These are phyloP conservation scores for Cercospora sojina DNA, from an alignment of 2,329 filamentous ascomycete genomes.

Conservation along the genomic window DNA sequence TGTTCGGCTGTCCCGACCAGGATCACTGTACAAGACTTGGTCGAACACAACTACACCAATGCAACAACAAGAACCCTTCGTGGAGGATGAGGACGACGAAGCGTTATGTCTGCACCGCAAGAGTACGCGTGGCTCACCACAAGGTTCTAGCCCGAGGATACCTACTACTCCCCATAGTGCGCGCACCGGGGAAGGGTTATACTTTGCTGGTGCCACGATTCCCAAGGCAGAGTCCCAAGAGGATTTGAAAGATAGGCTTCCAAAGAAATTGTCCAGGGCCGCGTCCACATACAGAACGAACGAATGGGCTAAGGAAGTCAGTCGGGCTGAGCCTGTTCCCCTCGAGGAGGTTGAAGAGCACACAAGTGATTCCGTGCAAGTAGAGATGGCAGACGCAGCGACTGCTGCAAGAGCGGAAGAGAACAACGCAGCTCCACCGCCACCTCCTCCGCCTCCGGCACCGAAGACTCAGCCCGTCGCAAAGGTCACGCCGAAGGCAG, in stretches of 20 bases:
- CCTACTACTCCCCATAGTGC: slow-evolving; percentile 10
- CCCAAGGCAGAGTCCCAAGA: slow-evolving; percentile 3
- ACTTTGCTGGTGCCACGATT: slow-evolving; percentile 1
- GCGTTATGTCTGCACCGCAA: slow-evolving; percentile 19
- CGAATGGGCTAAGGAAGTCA: slow-evolving; percentile 92
- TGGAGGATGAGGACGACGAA: slow-evolving; percentile 26
- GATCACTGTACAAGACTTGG: slow-evolving; percentile 19
- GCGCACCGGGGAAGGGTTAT: slow-evolving; percentile 10
- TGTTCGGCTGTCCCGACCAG: slow-evolving; percentile 18
- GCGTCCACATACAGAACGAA: slow-evolving; percentile 85
- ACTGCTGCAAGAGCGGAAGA: slow-evolving; percentile 38
- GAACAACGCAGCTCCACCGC: slow-evolving; percentile 27
- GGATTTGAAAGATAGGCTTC: slow-evolving; percentile 60
- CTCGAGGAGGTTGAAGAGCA: slow-evolving; percentile 32
- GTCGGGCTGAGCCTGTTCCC: slow-evolving; percentile 66
- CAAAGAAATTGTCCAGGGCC: slow-evolving; percentile 70
- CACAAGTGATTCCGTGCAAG: slow-evolving; percentile 44
- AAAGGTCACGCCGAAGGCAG: neutral
- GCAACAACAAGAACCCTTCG: slow-evolving; percentile 12
- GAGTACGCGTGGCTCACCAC: slow-evolving; percentile 7
- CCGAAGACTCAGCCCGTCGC: slow-evolving; percentile 3
- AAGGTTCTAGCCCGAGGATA: neutral
- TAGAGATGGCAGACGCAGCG: slow-evolving; percentile 49
- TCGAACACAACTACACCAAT: slow-evolving; percentile 2
- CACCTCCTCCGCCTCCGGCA: slow-evolving; percentile 20